These are phyloP conservation scores for Diplosphaera chodatii DNA, from an alignment of 139 green algal species.

Conservation along the genomic window DNA sequence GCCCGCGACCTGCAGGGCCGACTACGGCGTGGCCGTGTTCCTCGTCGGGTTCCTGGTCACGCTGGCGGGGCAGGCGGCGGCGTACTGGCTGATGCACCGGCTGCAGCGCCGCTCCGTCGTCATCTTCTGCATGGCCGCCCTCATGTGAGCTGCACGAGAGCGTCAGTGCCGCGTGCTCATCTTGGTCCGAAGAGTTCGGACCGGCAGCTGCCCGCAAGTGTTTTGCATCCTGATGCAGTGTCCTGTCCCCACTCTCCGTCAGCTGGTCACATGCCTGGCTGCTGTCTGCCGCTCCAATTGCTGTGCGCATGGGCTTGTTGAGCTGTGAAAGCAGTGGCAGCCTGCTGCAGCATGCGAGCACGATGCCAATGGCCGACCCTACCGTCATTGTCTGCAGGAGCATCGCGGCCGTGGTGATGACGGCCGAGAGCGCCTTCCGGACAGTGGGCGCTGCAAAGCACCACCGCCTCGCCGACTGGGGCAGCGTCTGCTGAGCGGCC, in stretches of 20 bases:
- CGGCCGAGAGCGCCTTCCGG: not conserved
- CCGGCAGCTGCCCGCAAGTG: too few relatives aligned
- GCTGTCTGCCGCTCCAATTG: too few relatives aligned
- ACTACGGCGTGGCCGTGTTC: slow-evolving; percentile 31
- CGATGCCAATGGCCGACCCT: too few relatives aligned
- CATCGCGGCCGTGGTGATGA: not conserved
- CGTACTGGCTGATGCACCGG: slow-evolving; percentile 18
- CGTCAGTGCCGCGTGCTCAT: too few relatives aligned
- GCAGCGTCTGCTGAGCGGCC: not conserved
- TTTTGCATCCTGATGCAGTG: not conserved
- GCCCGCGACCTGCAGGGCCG: slow-evolving; percentile 12
- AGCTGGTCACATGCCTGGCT: too few relatives aligned
- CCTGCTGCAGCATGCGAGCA: too few relatives aligned
- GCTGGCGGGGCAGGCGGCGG: slow-evolving; percentile 26
- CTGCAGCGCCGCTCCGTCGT: slow-evolving; percentile 21
- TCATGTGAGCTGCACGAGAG: slow-evolving; percentile 23
- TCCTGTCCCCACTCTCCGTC: too few relatives aligned
- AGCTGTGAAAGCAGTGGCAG: too few relatives aligned
- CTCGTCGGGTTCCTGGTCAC: slow-evolving; percentile 33
- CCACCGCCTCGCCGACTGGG: not conserved
- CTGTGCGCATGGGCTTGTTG: not conserved
- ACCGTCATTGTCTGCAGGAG: too few relatives aligned
- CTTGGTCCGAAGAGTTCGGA: too few relatives aligned
- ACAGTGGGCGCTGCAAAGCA: not conserved
- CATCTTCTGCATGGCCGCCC: slow-evolving; percentile 23